Evolutionary conservation across 768 basidiomycete species (phyloP), one percentile per base, ranked within the genome.

Genomic region (Mycena venus): DNA sequence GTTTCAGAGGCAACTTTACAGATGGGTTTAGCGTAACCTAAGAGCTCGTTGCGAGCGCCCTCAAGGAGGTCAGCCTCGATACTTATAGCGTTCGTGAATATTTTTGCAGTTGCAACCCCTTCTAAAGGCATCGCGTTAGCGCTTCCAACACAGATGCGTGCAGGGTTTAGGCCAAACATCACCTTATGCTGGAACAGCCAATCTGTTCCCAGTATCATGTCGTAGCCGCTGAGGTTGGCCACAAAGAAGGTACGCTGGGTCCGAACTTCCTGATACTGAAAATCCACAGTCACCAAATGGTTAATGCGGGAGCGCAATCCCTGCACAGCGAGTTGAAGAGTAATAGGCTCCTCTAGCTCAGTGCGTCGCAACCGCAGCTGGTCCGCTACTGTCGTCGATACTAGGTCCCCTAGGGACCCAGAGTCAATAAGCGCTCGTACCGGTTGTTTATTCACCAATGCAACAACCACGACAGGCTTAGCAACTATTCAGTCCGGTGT

Each of bases 371-470:
- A 25, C 36, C 82, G 80, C 1, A 86, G 62, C 70, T 87, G 86
- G 68, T 86, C 82, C 15, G 78, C 84, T 4, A 85, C 25, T 11
- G 72, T 75, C 4, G 82, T 79, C 1, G 84, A 83, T 64, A 86
- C 81, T 51, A 87, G 86, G 63, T 86, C 86, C 3, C 83, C 81
- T 0, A 84, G 63, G 0, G 86, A 87, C 15, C 85, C 84, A 1
- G 82, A 80, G 59, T 87, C 85, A 23, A 87, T 51, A 10, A 87
- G 66, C 0, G 86, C 84, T 2, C 81, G 68, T 0, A 76, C 82
- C 0, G 82, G 80, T 9, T 83, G 68, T 0, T 80, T 84, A 70
- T 85, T 84, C 10, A 87, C 72, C 2, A 79, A 61, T 0, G 80
- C 80, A 0, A 79, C 79, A 0, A 86, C 72, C 0, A 84, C 78